Base-by-base conservation (phyloP, 805 yeast species). In the Candida schatavii region DNA sequence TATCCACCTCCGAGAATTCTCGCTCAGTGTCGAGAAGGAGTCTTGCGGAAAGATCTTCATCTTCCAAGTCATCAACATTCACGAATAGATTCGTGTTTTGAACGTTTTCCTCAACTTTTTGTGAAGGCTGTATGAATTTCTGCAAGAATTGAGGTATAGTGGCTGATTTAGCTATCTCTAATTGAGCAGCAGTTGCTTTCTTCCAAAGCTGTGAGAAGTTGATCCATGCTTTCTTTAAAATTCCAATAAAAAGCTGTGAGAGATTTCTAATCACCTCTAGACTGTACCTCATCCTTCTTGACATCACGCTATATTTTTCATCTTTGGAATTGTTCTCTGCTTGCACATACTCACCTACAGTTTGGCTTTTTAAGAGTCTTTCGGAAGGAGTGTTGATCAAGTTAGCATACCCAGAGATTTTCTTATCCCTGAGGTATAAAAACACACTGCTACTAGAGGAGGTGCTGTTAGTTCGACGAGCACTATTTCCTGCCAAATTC, bases 1-100 rank as follows among this genome's bases (percentile, higher is more conserved):
- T 58, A 42, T 73, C 77, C 17, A 57, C 47, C 20, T 72, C 77
- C 14, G 73, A 61, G 3, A 67, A 49, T 30, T 46, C 51, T 14
- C 22, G 13, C 25, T 43, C 48, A 6, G 32, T 19, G 1, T 45
- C 21, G 10, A 6, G 18, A 17, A 31, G 35, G 5, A 31, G 20
- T 15, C 21, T n/a, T 10, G 10, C 7, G 6, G 35, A 31, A 15
- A 31, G 35, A 7, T 31, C 20, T 10, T 31, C 18, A 17, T 31
- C 35, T 4, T 31, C 20, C 35, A 31, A 31, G 11, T 31, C 35
- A 13, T 31, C 35, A 13, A 31, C 35, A 13, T 31, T 31, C 13
- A 31, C 21, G 19, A 9, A 7, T 9, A 11, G 15, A 15, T 18
- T 17, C 5, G 15, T 5, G 11, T 14, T 4, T 10, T 9, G 6